phyloP scores from a whole-genome alignment of 1,284 basidiomycete genomes.

The Ustilago hordei region DNA sequence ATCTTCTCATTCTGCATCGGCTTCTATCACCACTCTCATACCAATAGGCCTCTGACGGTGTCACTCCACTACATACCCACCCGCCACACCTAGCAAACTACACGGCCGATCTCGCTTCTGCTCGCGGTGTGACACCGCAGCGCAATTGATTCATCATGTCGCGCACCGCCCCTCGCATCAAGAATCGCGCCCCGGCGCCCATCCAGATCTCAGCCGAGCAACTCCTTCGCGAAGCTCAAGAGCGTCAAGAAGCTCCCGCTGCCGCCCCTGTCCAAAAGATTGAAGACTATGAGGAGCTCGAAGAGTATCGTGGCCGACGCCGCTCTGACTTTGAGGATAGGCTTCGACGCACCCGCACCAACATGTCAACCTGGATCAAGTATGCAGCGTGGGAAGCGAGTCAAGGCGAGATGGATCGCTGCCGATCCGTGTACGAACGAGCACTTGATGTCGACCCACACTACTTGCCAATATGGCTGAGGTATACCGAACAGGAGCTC shows the following conservation, averaged over 20 bases:
- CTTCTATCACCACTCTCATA: neutral
- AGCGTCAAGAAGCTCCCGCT: slow-evolving; percentile 90
- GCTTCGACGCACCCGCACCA: slow-evolving; percentile 87
- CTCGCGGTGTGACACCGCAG: slow-evolving; percentile 12
- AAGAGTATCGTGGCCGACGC: slow-evolving; percentile 94
- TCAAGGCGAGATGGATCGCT: slow-evolving; percentile 80
- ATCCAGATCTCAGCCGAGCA: slow-evolving; percentile 99
- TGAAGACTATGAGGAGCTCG: slow-evolving; percentile 95
- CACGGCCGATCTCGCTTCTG: neutral
- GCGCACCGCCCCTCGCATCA: slow-evolving; percentile 76
- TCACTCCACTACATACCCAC: slow-evolving; percentile 10
- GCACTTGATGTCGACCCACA: slow-evolving; percentile 94
- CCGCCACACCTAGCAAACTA: slow-evolving; percentile 6
- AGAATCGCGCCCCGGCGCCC: slow-evolving; percentile 91
- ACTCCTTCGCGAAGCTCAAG: slow-evolving; percentile 95
- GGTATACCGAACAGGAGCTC: slow-evolving; percentile 98
- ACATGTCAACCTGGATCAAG: slow-evolving; percentile 73
- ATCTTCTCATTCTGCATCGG: slow-evolving; percentile 1
- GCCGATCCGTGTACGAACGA: slow-evolving; percentile 94
- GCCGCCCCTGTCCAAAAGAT: slow-evolving; percentile 73
- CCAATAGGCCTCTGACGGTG: slow-evolving; percentile 17
- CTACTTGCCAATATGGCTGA: slow-evolving; percentile 89
- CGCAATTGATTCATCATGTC: slow-evolving; percentile 50
- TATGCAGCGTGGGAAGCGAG: slow-evolving; percentile 84
- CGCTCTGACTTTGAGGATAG: slow-evolving; percentile 96